phyloP scores from a whole-genome alignment of 1,139 yeast genomes.

The Geotrichum aggregatum region DNA sequence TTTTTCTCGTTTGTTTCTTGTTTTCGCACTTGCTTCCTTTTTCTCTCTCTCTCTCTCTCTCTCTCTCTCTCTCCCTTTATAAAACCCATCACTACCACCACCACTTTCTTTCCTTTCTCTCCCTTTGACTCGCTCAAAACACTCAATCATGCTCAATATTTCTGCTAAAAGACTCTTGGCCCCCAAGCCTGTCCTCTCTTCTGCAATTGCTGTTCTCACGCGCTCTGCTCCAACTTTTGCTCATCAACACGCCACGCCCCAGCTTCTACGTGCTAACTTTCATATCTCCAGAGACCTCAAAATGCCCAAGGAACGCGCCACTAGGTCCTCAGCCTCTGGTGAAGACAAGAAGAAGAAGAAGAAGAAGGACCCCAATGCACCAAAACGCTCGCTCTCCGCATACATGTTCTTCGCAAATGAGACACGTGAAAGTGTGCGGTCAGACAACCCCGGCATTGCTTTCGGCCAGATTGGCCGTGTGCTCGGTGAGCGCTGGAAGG shows the following conservation, averaged over 20 bases:
- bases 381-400: slow-evolving; percentile 95
- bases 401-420: slow-evolving; percentile 98
- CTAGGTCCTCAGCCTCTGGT: slow-evolving; percentile 24
- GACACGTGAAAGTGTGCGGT: slow-evolving; percentile 88
- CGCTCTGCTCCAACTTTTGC: neutral
- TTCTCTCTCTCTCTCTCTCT: slow-evolving; percentile 2
- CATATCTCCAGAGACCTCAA: slow-evolving; percentile 7
- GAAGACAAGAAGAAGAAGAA: slow-evolving; percentile 26
- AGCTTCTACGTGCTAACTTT: slow-evolving; percentile 1
- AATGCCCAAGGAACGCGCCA: slow-evolving; percentile 32
- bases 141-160: too few species aligned
- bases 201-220: neutral
- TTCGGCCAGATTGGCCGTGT: slow-evolving; percentile 57
- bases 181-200: neutral
- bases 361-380: slow-evolving; percentile 79
- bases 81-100: neutral
- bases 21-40: neutral
- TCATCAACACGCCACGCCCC: too few species aligned
- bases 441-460: slow-evolving; percentile 89
- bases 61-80: slow-evolving; percentile 1
- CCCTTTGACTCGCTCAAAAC: neutral
- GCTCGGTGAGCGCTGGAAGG: slow-evolving; percentile 96
- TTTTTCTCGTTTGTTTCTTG: neutral
- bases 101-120: neutral
- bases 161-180: too few species aligned